Evolutionary conservation across 805 yeast genomes (phyloP).

Genomic region (Pichia ethanolica): DNA sequence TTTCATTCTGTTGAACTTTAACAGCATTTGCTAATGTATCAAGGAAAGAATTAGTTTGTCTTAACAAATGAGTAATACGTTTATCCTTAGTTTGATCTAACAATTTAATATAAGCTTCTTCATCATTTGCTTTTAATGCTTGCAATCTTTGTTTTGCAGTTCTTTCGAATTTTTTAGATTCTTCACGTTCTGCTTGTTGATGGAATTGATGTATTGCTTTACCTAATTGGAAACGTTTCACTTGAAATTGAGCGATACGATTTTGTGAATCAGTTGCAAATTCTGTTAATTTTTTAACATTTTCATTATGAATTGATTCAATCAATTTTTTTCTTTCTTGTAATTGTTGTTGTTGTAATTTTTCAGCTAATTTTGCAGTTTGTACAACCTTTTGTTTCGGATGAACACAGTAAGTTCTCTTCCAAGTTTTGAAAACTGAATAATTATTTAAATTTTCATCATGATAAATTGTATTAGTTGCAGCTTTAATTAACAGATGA

Average conservation of each 20-base stretch:
- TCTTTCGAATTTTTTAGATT: constrained; percentile 63
- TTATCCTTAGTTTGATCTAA: constrained; percentile 84
- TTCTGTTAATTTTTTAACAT: constrained; percentile 34
- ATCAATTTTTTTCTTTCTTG: constrained; percentile 49
- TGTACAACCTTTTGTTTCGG: constrained; percentile 65
- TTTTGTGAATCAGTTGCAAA: constrained; percentile 24
- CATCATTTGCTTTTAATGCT: constrained; percentile 81
- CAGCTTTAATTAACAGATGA: constrained; percentile 36
- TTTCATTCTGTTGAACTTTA: constrained; percentile 61
- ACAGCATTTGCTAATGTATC: constrained; percentile 76
- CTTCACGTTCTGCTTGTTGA: constrained; percentile 60
- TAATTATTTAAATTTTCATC: constrained; percentile 44
- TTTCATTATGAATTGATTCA: constrained; percentile 43
- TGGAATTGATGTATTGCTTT: constrained; percentile 43
- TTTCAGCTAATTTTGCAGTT: constrained; percentile 69
- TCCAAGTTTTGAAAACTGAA: constrained; percentile 56
- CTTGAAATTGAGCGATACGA: constrained; percentile 26
- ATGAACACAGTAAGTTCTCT: constrained; percentile 59
- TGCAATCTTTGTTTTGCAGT: constrained; percentile 85
- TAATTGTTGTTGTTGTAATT: constrained; percentile 63
- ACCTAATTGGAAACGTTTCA: constrained; percentile 23
- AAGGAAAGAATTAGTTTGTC: constrained; percentile 71
- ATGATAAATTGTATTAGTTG: constrained; percentile 41
- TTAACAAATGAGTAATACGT: constrained; percentile 75
- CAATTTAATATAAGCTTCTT: constrained; percentile 77